Percentiles rank a stretch among this genome's conserved stretches.
phyloP scores from a whole-genome alignment of 2,329 filamentous ascomycete genomes.

The Davidsoniella eucalypti region DNA sequence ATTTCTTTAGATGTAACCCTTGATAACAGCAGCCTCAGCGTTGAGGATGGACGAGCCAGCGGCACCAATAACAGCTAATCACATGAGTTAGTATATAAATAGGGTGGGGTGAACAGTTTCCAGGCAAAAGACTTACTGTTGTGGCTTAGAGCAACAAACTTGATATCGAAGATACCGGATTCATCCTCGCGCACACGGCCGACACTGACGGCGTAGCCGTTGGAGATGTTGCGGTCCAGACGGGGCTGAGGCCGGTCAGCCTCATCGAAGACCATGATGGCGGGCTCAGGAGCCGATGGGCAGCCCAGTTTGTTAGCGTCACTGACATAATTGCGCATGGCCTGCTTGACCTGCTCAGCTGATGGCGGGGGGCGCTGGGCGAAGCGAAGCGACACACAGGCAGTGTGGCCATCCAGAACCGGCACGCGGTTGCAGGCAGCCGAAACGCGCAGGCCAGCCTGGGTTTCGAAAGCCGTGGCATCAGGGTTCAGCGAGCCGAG shows the following conservation, averaged over 20 bases:
- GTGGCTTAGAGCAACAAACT: constrained; percentile 86
- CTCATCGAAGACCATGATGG: constrained; percentile 83
- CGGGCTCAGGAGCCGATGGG: constrained; percentile 64
- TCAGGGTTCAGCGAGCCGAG: constrained; percentile 58
- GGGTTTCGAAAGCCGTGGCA: constrained; percentile 59
- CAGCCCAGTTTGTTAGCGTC: constrained; percentile 75
- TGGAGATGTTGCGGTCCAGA: constrained; percentile 69
- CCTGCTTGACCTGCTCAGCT: constrained; percentile 60
- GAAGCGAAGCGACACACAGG: constrained; percentile 81
- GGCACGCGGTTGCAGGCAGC: constrained; percentile 86
- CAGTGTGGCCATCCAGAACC: constrained; percentile 90
- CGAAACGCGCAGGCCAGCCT: constrained; percentile 56
- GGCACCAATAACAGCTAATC: constrained; percentile 68
- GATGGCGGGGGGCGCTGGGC: constrained; percentile 56
- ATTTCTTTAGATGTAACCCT: constrained; percentile 52
- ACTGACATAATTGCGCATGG: constrained; percentile 62
- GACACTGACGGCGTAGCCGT: constrained; percentile 81
- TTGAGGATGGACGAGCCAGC: constrained; percentile 94
- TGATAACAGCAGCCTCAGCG: constrained; percentile 78
- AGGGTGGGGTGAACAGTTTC: background rate
- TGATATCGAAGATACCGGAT: constrained; percentile 80
- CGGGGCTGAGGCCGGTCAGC: constrained; percentile 80
- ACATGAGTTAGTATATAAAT: constrained; percentile 21
- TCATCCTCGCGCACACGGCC: constrained; percentile 75
- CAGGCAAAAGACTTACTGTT: constrained; percentile 32